phyloP scores from a whole-genome alignment of 768 basidiomycete species.

The Phylloporus scabripes region DNA sequence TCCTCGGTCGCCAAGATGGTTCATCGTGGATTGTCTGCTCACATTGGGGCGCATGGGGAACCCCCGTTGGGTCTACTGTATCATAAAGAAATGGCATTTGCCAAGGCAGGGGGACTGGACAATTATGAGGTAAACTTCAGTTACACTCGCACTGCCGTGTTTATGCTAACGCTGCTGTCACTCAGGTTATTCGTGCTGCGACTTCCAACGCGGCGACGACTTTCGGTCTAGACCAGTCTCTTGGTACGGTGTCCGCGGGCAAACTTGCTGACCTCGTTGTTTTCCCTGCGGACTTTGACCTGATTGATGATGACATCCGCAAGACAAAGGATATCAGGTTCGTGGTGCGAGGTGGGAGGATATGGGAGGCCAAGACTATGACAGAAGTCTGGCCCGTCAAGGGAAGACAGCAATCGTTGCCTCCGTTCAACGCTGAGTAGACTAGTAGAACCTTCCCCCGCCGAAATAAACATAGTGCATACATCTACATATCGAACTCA shows the following conservation, averaged over 20 bases:
- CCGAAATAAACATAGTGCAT: neutral
- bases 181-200: conserved; percentile 61
- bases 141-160: neutral
- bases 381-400: conserved; percentile 67
- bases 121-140: conserved; percentile 55
- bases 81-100: conserved; percentile 68
- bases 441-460: neutral
- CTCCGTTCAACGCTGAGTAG: conserved; percentile 52
- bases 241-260: conserved; percentile 58
- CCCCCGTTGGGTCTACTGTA: conserved; percentile 70
- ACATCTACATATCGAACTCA: conserved; percentile 59
- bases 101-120: conserved; percentile 55
- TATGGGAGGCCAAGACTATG: conserved; percentile 66
- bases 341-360: conserved; percentile 62
- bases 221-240: conserved; percentile 53
- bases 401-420: conserved; percentile 48
- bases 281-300: conserved; percentile 55
- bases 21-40: conserved; percentile 50
- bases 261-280: conserved; percentile 71
- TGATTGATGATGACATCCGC: conserved; percentile 48
- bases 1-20: conserved; percentile 66
- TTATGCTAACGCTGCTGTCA: neutral
- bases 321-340: conserved; percentile 47
- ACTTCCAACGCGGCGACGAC: conserved; percentile 61
- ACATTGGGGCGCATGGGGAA: conserved; percentile 74